Percentiles rank a stretch among this genome's conserved stretches.
phyloP scores from a whole-genome alignment of 176 grass and related monocot species.

The Paspalum notatum region DNA sequence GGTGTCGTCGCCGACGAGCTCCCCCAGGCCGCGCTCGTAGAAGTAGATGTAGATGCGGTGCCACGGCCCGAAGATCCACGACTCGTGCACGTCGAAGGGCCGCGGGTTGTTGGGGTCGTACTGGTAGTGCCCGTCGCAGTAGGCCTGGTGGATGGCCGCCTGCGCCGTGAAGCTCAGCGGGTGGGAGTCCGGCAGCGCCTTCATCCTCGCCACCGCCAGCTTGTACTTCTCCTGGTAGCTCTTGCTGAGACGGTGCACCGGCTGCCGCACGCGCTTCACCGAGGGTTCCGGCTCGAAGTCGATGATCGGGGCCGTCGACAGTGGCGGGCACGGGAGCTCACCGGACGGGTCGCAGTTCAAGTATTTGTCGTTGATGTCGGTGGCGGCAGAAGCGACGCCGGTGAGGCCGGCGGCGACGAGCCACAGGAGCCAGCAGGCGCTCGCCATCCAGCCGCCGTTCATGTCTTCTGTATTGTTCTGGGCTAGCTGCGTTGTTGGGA shows the following conservation, averaged over 20 bases:
- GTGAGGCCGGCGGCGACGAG: no score
- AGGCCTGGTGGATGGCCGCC: constrained; percentile 52
- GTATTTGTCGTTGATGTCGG: constrained; percentile 9
- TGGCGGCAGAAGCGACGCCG: no score
- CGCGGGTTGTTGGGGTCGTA: no score
- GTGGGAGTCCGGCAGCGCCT: constrained; percentile 34
- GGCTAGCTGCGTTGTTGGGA: no score
- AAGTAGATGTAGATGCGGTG: constrained; percentile 74
- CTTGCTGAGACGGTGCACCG: constrained; percentile 32
- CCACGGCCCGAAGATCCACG: constrained; percentile 70
- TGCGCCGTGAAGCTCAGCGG: constrained; percentile 55
- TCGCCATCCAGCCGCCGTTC: no score
- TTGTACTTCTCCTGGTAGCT: constrained; percentile 37
- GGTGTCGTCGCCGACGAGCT: constrained; percentile 44
- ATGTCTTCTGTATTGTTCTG: no score
- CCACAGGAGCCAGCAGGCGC: no score
- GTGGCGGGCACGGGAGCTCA: neutral
- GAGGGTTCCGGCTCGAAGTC: constrained; percentile 38
- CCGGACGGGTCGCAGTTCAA: constrained; percentile 6
- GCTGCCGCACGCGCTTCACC: constrained; percentile 36
- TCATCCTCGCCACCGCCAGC: constrained; percentile 50
- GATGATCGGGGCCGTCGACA: neutral
- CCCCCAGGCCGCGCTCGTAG: constrained; percentile 50
- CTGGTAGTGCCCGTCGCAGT: constrained; percentile 49
- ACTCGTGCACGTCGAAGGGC: constrained; percentile 43